Percentiles rank a stretch among this genome's conserved stretches.
Conservation (phyloP, 2,329 filamentous ascomycete species). For the Tolypocladium endophyticum region DNA sequence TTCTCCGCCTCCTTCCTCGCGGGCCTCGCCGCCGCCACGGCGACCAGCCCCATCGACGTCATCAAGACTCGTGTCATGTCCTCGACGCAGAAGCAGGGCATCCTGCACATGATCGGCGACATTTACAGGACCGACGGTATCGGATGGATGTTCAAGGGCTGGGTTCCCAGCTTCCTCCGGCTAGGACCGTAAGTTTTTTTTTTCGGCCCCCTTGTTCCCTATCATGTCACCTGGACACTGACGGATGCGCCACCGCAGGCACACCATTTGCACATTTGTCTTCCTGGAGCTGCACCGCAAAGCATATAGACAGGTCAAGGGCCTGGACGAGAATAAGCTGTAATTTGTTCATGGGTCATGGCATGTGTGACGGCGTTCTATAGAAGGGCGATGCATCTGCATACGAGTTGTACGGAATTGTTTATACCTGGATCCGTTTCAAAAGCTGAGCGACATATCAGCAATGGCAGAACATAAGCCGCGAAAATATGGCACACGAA, state of each 20-base stretch:
- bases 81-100: constrained; percentile 36
- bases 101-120: constrained; percentile 51
- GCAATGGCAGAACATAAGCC: background rate
- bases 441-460: background rate
- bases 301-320: constrained; percentile 50
- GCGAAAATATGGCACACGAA: background rate
- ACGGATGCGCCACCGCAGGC: constrained; percentile 27
- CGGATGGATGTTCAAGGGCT: constrained; percentile 81
- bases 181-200: constrained; percentile 46
- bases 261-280: constrained; percentile 80
- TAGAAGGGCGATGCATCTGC: constrained; percentile 5
- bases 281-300: constrained; percentile 83
- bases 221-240: constrained; percentile 5
- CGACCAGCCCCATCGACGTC: constrained; percentile 78
- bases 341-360: constrained; percentile 7
- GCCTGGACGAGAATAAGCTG: constrained; percentile 16
- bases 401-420: background rate
- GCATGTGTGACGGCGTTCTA: constrained; percentile 13
- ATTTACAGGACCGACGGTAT: constrained; percentile 63
- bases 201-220: background rate
- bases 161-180: constrained; percentile 66
- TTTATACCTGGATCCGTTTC: too few species aligned
- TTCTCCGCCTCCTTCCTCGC: constrained; percentile 69
- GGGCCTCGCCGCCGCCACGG: constrained; percentile 73
- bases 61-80: constrained; percentile 87